Base-by-base conservation (phyloP, 2,329 filamentous ascomycete genomes). In the Nemania bipapillata region DNA sequence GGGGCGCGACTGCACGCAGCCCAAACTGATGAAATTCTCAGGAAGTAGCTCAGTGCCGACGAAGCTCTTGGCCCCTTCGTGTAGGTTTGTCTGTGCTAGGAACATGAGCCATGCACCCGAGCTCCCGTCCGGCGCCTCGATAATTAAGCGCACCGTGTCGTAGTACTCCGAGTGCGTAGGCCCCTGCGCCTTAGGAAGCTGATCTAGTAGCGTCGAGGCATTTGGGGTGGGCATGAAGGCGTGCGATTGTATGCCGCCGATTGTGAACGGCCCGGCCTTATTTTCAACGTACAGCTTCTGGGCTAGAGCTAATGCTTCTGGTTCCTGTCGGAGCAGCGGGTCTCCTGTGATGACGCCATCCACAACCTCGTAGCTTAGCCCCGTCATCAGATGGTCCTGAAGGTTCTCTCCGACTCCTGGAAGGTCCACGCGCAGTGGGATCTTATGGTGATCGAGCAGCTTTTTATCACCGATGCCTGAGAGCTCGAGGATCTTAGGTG, bases 1-100 rank as follows among this genome's bases (percentile, higher is more conserved):
- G 0, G 89, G 89, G 64, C 90, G 89, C 15, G 70, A 69, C 45
- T 69, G 74, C 0, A 57, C 20, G 37, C 64, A 71, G 26, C 66
- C 70, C 4, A 74, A 15, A 26, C 69, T 73, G 37, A 66, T 63
- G 32, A 68, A 75, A 40, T 74, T 74, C 20, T 58, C 69, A 0
- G 72, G 72, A 1, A 66, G 66, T 4, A 72, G 35, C 52, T 71
- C 57, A 1, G 63, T 61, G 24, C 68, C 68, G 1, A 72, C 71
- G 55, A 73, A 73, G 65, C 67, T 63, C 71, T 78, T 22, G 70
- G 74, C 28, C 72, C 65, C 71, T 22, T 74, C 69, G 67, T 74
- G 74, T 2, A 74, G 60, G 52, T 75, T 74, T 1, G 66, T 61
- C 52, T 76, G 74, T 0, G 71, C 70, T 15, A 72, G 69, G 62